Evolutionary conservation across 768 basidiomycete species (phyloP).

Genomic region (Punctularia strigosozonata): DNA sequence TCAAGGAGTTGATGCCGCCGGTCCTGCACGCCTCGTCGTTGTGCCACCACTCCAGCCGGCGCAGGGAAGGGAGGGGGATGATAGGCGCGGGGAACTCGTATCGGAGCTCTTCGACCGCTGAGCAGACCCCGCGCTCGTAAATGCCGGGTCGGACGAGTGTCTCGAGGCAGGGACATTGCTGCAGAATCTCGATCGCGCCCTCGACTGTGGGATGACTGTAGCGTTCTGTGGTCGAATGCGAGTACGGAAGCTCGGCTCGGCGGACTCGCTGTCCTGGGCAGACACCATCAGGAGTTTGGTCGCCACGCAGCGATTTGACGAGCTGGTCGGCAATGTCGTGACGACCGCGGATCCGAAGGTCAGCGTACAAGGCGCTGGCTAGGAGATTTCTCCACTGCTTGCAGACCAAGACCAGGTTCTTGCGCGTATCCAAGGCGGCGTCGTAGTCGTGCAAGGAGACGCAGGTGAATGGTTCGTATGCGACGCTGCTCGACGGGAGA

Average conservation of each 20-base stretch:
- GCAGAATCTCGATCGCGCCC: constrained; percentile 39
- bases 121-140: constrained; percentile 10
- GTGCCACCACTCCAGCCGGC: constrained; percentile 64
- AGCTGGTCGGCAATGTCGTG: constrained; percentile 19
- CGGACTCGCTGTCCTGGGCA: constrained; percentile 28
- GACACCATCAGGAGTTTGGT: constrained; percentile 13
- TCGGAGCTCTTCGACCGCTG: constrained; percentile 18
- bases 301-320: constrained; percentile 12
- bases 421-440: constrained; percentile 23
- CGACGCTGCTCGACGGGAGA: constrained; percentile 15
- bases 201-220: constrained; percentile 16
- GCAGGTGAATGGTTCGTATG: constrained; percentile 38
- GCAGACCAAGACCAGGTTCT: constrained; percentile 41
- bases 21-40: constrained; percentile 39
- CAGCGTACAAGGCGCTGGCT: constrained; percentile 37
- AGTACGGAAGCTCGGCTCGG: constrained; percentile 48
- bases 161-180: constrained; percentile 35
- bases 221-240: constrained; percentile 31
- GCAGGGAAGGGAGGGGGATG: constrained; percentile 36
- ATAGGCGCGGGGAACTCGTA: constrained; percentile 44
- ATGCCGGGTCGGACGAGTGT: constrained; percentile 40
- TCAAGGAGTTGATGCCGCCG: constrained; percentile 55
- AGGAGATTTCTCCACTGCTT: constrained; percentile 41
- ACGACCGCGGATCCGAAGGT: constrained; percentile 30
- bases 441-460: constrained; percentile 14